Percentiles rank a stretch among this genome's conserved stretches.
These are phyloP conservation scores for Raddia distichophylla DNA, from an alignment of 176 grass and related monocot species.

Conservation along the genomic window DNA sequence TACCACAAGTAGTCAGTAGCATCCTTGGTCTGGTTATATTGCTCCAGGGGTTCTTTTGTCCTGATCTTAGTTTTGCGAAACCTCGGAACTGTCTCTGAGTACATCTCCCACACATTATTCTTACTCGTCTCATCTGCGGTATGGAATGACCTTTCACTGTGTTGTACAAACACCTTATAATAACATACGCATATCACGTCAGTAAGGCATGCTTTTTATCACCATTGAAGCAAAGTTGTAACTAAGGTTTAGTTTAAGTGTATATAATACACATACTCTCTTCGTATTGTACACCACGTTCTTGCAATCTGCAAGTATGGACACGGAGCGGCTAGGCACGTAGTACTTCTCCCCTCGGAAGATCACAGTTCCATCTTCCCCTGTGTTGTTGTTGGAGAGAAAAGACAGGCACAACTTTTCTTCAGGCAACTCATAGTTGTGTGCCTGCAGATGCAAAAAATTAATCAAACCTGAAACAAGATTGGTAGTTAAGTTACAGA, in stretches of 20 bases:
- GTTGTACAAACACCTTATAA: conserved; percentile 80
- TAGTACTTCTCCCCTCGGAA: conserved; percentile 68
- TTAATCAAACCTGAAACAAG: conserved; percentile 29
- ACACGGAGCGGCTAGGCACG: conserved; percentile 73
- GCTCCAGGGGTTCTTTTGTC: conserved; percentile 60
- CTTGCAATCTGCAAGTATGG: conserved; percentile 79
- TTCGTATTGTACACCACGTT: conserved; percentile 83
- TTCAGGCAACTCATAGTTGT: conserved; percentile 59
- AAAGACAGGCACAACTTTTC: conserved; percentile 76
- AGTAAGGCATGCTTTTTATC: conserved; percentile 2
- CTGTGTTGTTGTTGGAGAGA: conserved; percentile 69
- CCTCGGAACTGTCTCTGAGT: conserved; percentile 56
- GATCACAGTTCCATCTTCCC: conserved; percentile 59
- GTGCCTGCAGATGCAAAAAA: conserved; percentile 55
- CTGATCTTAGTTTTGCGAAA: conserved; percentile 36
- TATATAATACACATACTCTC: conserved; percentile 50
- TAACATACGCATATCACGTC: conserved; percentile 27
- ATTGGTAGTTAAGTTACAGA: conserved; percentile 19
- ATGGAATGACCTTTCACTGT: conserved; percentile 72
- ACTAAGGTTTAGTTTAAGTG: conserved; percentile 1
- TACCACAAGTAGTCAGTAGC: conserved; percentile 87
- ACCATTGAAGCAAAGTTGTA: not conserved
- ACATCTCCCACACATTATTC: conserved; percentile 75
- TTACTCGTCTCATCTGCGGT: conserved; percentile 30
- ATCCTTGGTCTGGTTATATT: conserved; percentile 83